These are phyloP conservation scores for Dalbergia cultrata DNA, from an alignment of 306 rosid species.

Conservation along the genomic window DNA sequence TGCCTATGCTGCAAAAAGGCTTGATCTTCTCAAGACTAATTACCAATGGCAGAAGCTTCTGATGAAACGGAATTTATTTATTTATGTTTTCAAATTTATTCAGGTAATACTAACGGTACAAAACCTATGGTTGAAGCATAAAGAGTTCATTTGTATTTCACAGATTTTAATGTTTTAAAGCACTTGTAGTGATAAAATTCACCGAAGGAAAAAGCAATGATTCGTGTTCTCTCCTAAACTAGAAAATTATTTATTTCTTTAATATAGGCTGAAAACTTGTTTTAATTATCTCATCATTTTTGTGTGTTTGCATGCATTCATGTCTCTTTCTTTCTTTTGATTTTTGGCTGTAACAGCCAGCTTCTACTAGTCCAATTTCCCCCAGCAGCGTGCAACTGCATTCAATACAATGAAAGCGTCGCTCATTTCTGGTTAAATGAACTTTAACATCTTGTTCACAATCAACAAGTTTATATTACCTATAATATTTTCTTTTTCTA, in stretches of 20 bases:
- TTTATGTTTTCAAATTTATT: constrained; percentile 90
- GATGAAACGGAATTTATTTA: constrained; percentile 93
- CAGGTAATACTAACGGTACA: constrained; percentile 64
- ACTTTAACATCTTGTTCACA: neutral
- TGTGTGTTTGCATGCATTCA: neutral
- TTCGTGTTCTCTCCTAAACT: neutral
- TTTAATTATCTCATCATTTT: neutral
- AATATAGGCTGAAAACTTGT: neutral
- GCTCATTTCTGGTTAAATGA: neutral
- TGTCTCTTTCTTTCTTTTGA: neutral
- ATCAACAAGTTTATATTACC: neutral
- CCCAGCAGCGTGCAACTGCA: neutral
- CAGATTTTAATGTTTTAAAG: constrained; percentile 14
- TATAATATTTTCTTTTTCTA: neutral
- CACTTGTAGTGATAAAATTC: constrained; percentile 21
- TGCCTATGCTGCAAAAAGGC: constrained; percentile 68
- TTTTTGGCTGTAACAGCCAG: neutral
- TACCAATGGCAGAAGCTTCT: constrained; percentile 87
- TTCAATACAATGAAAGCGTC: neutral
- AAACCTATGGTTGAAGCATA: constrained; percentile 5
- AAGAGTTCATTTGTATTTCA: neutral
- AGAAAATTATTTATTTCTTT: neutral
- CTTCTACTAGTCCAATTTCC: neutral
- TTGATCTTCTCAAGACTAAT: constrained; percentile 83
- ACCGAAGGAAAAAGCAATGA: constrained; percentile 7